Conservation (phyloP, 495 filamentous ascomycete species). For the Amniculicola lignicola region DNA sequence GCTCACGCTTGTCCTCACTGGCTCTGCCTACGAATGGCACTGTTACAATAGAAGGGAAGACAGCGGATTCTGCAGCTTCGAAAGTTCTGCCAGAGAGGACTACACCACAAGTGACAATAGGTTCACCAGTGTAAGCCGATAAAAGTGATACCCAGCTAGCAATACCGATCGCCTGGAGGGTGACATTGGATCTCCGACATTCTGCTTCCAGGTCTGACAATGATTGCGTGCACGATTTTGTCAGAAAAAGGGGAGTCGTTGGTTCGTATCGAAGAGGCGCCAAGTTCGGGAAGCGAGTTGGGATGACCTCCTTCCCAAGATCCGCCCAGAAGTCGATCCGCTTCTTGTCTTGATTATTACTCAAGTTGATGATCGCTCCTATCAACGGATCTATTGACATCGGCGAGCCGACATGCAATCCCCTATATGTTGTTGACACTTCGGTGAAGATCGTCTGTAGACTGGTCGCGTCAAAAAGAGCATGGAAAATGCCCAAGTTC, state of each 20-base stretch:
- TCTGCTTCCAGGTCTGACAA: constrained; percentile 49
- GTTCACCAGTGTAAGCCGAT: constrained; percentile 68
- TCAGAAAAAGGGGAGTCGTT: constrained; percentile 42
- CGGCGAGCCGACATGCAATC: constrained; percentile 21
- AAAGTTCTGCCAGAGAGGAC: constrained; percentile 66
- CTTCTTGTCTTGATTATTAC: constrained; percentile 35
- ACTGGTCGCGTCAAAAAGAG: constrained; percentile 74
- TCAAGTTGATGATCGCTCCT: constrained; percentile 50
- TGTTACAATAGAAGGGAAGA: constrained; percentile 73
- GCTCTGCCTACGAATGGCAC: constrained; percentile 60
- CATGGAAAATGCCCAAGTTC: constrained; percentile 63
- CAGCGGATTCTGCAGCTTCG: constrained; percentile 49
- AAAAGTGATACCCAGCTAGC: constrained; percentile 72
- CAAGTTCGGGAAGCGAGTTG: constrained; percentile 67
- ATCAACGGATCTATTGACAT: constrained; percentile 39
- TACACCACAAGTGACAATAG: constrained; percentile 64
- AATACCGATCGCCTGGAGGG: constrained; percentile 67
- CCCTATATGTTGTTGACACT: constrained; percentile 46
- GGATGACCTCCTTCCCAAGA: constrained; percentile 49
- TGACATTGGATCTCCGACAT: constrained; percentile 55
- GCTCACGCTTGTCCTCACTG: constrained; percentile 48
- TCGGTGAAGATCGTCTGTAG: constrained; percentile 59
- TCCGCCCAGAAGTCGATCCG: constrained; percentile 60
- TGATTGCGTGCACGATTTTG: constrained; percentile 42
- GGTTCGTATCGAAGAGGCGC: constrained; percentile 54